Evolutionary conservation across 2,329 filamentous ascomycete species (phyloP), one percentile per base, ranked within the genome.

Genomic region (Beauveria pseudobassiana): DNA sequence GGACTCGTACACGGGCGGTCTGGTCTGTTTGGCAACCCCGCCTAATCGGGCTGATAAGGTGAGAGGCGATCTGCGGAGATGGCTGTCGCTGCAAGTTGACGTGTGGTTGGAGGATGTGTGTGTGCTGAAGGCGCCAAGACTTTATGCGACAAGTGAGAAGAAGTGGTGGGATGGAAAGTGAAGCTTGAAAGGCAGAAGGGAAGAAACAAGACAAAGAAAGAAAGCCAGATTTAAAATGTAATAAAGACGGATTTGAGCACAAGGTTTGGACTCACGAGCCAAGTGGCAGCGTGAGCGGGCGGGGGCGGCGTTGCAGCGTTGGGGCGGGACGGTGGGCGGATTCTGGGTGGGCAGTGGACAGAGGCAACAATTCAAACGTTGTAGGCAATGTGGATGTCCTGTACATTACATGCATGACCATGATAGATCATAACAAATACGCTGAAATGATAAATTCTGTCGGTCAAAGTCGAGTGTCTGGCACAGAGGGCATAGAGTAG

Each of bases 21-120:
- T 56, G 56, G 56, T 59, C 57, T 53, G 26, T 60, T 53, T 60
- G 26, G 57, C 28, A 52, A 59, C 58, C 58, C 58, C 58, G 58
- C 58, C 58, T 48, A 49, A 53, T 53, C 40, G 50, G 58, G 58
- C 49, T 53, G 58, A 60, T 53, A 53, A 59, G 51, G 34, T 43
- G 43, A 46, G 28, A 24, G 22, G 46, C 56, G 48, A 59, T 59
- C 56, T 59, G 56, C 48, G 56, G 48, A 52, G 56, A 51, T 40
- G 34, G 56, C 12, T 24, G 42, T 42, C 43, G 46, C 56, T 51
- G 48, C 34, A 22, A 14, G 51, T 22, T 2, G 20, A n/a, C 12
- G 38, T 12, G 2, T 24, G 14, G 24, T 50, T 16, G 22, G 46
- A 26, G 12, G 30, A 34, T 30, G 30, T 48, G 46, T 30, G 22